phyloP scores from a whole-genome alignment of 805 yeast species.

The Kazachstania psychrophila region DNA sequence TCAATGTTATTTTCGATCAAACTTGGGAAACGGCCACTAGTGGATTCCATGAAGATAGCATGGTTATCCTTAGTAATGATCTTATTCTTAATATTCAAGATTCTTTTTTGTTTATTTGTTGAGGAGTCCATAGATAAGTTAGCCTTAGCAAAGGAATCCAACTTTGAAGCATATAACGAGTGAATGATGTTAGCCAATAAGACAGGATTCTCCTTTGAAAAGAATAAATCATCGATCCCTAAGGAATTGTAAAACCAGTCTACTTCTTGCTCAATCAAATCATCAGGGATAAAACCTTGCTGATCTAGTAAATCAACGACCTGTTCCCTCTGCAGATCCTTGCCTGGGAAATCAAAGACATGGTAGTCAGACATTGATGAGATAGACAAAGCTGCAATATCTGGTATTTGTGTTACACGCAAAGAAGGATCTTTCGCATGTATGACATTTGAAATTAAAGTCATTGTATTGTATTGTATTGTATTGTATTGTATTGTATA shows the following conservation, averaged over 20 bases:
- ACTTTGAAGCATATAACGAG: constrained; percentile 84
- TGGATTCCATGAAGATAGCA: constrained; percentile 81
- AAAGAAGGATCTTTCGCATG: neutral
- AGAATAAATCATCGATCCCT: constrained; percentile 88
- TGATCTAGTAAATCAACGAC: constrained; percentile 76
- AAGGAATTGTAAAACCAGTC: constrained; percentile 80
- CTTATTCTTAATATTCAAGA: constrained; percentile 63
- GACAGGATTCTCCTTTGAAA: constrained; percentile 73
- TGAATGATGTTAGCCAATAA: constrained; percentile 78
- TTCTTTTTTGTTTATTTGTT: neutral
- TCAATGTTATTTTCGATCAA: neutral
- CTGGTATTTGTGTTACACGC: constrained; percentile 19
- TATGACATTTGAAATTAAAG: constrained; percentile 1
- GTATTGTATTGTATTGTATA: no score
- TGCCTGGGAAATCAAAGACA: constrained; percentile 67
- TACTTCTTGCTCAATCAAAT: constrained; percentile 75
- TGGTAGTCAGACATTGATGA: constrained; percentile 56
- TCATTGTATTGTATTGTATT: neutral
- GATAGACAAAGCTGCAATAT: constrained; percentile 34
- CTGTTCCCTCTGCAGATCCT: constrained; percentile 66
- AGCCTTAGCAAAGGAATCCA: constrained; percentile 72
- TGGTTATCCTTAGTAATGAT: constrained; percentile 66
- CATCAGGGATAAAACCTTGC: constrained; percentile 84
- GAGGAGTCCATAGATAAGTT: constrained; percentile 28
- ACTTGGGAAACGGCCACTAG: constrained; percentile 12